Base-by-base conservation (phyloP, 805 yeast genomes). In the Saturnispora saitoi region DNA sequence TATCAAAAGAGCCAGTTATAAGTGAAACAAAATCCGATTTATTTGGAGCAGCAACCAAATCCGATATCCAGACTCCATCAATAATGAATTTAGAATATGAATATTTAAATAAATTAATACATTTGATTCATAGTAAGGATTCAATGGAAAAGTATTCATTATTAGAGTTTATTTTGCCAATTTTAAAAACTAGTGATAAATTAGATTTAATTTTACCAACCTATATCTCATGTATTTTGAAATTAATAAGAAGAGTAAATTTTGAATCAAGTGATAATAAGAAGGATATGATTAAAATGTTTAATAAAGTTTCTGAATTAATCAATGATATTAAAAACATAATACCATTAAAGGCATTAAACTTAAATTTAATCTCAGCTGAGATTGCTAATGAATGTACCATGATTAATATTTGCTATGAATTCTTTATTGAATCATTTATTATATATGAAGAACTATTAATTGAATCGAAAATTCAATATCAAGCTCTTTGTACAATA, bases 401-500 rank as follows among this genome's bases (percentile, higher is more conserved):
- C 15, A 69, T 81, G 34, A 83, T 81, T 50, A 88, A 84, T 51
- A 80, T 88, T 29, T 72, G 91, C 14, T 86, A 86, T 66, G 99
- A 93, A 66, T 81, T 88, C 59, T 87, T 83, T 64, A 90, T 86
- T 32, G 95, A 89, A 63, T 83, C 95, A 3, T 86, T 90, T 61
- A 76, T 90, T 1, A 75, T 88, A 0, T 90, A 87, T 62, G 98
- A 91, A 63, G 82, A 78, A 51, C 67, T 67, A 44, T 60, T 78
- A 42, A 64, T 72, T 29, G 80, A 76, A 32, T 73, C 78, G 0
- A 66, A 70, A 47, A 54, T 69, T 9, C 78, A 79, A 43, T 77
- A 68, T 55, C 79, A 76, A 55, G 62, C 74, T n/a, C 61, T 77
- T 10, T 50, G 75, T 41, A 56, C 65, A 47, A 72, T 78, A 6